These are phyloP conservation scores for Pelargonium cotyledonis DNA, from an alignment of 441 rosid genomes.

Conservation along the genomic window DNA sequence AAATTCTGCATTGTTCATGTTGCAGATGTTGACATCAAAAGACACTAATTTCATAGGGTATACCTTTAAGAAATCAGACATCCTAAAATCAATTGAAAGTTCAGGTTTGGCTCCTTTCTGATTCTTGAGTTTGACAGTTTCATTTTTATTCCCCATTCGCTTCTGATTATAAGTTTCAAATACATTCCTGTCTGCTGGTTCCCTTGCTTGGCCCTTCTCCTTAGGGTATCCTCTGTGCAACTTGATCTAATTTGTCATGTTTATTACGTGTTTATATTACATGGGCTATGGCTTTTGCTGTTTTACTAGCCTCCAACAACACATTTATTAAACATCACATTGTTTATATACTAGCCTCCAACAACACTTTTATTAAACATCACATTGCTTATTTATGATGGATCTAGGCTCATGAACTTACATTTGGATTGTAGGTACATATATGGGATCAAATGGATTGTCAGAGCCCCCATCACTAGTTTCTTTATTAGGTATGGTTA, in stretches of 20 bases:
- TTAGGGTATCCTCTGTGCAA: background rate
- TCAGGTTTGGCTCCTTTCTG: conserved; percentile 45
- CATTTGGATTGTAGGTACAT: conserved; percentile 41
- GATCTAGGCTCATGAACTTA: conserved; percentile 12
- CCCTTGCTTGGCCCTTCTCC: background rate
- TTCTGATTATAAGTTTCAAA: background rate
- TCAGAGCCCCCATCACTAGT: conserved; percentile 70
- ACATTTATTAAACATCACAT: background rate
- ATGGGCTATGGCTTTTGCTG: background rate
- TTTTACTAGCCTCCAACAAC: background rate
- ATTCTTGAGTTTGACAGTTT: conserved; percentile 10
- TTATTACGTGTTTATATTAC: background rate
- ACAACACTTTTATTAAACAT: background rate
- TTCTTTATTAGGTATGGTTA: conserved; percentile 63
- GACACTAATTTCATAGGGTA: conserved; percentile 91
- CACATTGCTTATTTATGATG: background rate
- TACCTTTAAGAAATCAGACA: conserved; percentile 83
- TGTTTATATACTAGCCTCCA: background rate
- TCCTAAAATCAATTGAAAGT: conserved; percentile 60
- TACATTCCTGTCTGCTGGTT: background rate
- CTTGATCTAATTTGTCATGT: background rate
- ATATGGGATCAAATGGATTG: conserved; percentile 50
- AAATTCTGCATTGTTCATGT: background rate
- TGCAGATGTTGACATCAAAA: conserved; percentile 91
- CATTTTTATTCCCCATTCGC: background rate